These are phyloP conservation scores for Vickermania ingenoplastis DNA, from an alignment of 208 protist species.

Conservation along the genomic window DNA sequence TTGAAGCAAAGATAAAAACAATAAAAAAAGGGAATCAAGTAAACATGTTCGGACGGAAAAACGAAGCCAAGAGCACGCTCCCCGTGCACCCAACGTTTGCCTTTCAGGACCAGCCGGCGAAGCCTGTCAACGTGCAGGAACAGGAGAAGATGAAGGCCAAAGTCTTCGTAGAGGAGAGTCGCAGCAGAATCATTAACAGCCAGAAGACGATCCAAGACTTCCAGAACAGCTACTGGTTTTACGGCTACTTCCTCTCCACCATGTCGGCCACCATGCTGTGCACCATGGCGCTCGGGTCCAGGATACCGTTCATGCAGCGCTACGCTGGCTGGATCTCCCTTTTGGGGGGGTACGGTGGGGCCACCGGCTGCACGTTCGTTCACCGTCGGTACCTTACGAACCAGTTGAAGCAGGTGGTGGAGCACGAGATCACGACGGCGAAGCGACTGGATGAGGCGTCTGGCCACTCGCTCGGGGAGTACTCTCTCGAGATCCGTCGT, in stretches of 20 bases:
- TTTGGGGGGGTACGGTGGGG: constrained; percentile 69
- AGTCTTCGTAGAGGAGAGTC: constrained; percentile 72
- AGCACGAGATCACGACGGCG: constrained; percentile 56
- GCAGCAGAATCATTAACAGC: constrained; percentile 27
- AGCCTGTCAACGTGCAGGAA: constrained; percentile 38
- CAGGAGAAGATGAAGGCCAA: constrained; percentile 57
- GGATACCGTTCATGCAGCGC: constrained; percentile 45
- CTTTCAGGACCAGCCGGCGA: background rate
- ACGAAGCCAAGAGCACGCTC: background rate
- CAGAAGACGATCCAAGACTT: constrained; percentile 53
- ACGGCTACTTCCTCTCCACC: constrained; percentile 70
- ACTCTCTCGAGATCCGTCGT: constrained; percentile 36
- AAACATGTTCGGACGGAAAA: background rate
- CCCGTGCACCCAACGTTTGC: background rate
- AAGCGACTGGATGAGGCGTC: constrained; percentile 57
- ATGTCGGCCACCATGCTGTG: constrained; percentile 59
- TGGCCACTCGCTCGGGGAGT: constrained; percentile 54
- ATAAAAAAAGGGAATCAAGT: too few species aligned
- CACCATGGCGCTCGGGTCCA: constrained; percentile 53
- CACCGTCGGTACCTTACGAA: constrained; percentile 47
- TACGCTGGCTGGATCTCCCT: constrained; percentile 75
- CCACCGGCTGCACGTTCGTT: constrained; percentile 41
- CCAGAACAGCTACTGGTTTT: constrained; percentile 73
- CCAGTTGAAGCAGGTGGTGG: constrained; percentile 41
- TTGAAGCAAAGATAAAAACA: too few species aligned